A percentile compares a stretch with the other conserved stretches of the same genome.
phyloP scores from a whole-genome alignment of 2,329 filamentous ascomycete genomes.

The Westerdykella ornata region DNA sequence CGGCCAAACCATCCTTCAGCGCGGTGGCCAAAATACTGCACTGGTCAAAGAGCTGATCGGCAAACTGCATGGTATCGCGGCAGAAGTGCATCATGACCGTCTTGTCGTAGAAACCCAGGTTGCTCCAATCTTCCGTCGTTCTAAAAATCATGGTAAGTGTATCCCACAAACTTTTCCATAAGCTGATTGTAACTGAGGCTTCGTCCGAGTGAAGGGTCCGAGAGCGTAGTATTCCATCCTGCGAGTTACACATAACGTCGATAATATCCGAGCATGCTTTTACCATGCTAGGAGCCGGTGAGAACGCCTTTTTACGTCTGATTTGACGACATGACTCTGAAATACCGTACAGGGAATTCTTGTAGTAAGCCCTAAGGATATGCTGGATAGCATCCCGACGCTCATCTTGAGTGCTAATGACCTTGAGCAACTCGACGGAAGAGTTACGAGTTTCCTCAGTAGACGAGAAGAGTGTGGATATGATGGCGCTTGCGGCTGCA shows the following conservation, averaged over 20 bases:
- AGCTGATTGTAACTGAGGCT: slow-evolving; percentile 59
- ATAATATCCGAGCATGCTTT: slow-evolving; percentile 57
- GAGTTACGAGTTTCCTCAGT: slow-evolving; percentile 73
- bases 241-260: slow-evolving; percentile 57
- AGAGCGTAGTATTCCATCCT: slow-evolving; percentile 56
- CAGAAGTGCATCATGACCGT: slow-evolving; percentile 83
- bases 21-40: slow-evolving; percentile 77
- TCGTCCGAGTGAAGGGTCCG: slow-evolving; percentile 55
- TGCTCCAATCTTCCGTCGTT: slow-evolving; percentile 77
- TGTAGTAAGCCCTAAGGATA: slow-evolving; percentile 52
- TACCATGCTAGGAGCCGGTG: slow-evolving; percentile 54
- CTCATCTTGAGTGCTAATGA: slow-evolving; percentile 63
- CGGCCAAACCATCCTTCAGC: slow-evolving; percentile 40
- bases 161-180: slow-evolving; percentile 83
- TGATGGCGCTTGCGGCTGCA: slow-evolving; percentile 63
- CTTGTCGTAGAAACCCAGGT: slow-evolving; percentile 60
- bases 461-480: slow-evolving; percentile 74
- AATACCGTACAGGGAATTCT: slow-evolving; percentile 51
- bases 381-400: slow-evolving; percentile 56
- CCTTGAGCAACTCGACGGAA: slow-evolving; percentile 74
- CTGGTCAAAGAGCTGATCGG: slow-evolving; percentile 75
- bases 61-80: slow-evolving; percentile 89
- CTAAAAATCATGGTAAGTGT: slow-evolving; percentile 74
- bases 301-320: slow-evolving; percentile 52
- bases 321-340: slow-evolving; percentile 52